phyloP scores from a whole-genome alignment of 1,139 yeast species.

The Geotrichum candidum region DNA sequence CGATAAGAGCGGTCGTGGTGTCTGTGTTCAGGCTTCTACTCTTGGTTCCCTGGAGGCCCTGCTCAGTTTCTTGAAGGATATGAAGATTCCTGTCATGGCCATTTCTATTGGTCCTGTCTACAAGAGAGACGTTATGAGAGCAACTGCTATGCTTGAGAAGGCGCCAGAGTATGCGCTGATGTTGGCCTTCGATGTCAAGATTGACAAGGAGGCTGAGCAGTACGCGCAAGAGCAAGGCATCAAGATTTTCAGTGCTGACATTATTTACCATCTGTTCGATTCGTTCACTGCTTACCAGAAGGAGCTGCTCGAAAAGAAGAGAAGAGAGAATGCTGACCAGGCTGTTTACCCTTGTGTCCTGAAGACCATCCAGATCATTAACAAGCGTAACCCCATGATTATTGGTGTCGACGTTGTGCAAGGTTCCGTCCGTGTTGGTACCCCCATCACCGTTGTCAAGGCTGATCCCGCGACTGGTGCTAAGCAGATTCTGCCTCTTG shows the following conservation, averaged over 20 bases:
- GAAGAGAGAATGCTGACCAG: slow-evolving; percentile 79
- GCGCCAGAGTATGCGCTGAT: slow-evolving; percentile 93
- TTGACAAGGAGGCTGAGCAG: slow-evolving; percentile 97
- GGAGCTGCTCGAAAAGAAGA: slow-evolving; percentile 79
- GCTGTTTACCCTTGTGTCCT: slow-evolving; percentile 95
- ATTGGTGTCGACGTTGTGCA: slow-evolving; percentile 96
- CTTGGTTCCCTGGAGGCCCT: slow-evolving; percentile 96
- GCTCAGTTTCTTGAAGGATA: slow-evolving; percentile 91
- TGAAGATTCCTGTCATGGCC: slow-evolving; percentile 98
- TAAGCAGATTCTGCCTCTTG: slow-evolving; percentile 66
- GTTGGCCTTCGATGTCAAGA: slow-evolving; percentile 96
- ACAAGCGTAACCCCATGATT: slow-evolving; percentile 98
- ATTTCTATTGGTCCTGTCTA: slow-evolving; percentile 96
- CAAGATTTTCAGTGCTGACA: slow-evolving; percentile 89
- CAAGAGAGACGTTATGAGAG: slow-evolving; percentile 97
- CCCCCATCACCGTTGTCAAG: slow-evolving; percentile 94
- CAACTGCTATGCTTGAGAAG: slow-evolving; percentile 91
- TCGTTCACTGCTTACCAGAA: slow-evolving; percentile 89
- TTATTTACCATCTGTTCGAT: slow-evolving; percentile 94
- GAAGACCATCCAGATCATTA: slow-evolving; percentile 90
- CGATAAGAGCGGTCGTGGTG: slow-evolving; percentile 92
- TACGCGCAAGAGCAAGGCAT: slow-evolving; percentile 91
- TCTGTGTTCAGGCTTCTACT: slow-evolving; percentile 96
- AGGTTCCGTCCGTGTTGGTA: slow-evolving; percentile 84
- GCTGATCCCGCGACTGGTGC: slow-evolving; percentile 78